These are phyloP conservation scores for Blastobotrys terrestris DNA, from an alignment of 805 yeast species.

Conservation along the genomic window DNA sequence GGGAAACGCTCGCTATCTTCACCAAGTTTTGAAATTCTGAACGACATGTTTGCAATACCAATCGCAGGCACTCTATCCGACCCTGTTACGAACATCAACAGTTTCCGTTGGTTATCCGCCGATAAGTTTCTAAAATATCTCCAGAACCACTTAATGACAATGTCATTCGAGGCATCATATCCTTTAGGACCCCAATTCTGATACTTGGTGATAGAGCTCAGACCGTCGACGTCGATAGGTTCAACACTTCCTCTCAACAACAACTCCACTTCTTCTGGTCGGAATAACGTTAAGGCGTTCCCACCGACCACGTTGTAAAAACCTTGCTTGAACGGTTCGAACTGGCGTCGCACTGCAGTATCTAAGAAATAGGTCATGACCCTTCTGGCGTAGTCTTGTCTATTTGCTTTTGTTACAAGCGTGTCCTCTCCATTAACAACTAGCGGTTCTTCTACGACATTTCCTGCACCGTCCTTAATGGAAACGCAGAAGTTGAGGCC, in stretches of 20 bases:
- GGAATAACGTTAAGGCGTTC: constrained; percentile 70
- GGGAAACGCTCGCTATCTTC: constrained; percentile 55
- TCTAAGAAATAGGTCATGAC: constrained; percentile 59
- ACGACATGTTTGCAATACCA: constrained; percentile 69
- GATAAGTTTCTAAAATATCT: constrained; percentile 49
- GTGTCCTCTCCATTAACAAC: constrained; percentile 50
- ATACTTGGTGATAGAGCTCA: constrained; percentile 70
- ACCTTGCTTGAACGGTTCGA: constrained; percentile 59
- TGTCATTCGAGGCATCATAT: constrained; percentile 35
- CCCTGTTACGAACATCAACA: constrained; percentile 79
- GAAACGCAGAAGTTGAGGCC: constrained; percentile 62
- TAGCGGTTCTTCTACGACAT: constrained; percentile 42
- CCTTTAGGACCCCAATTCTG: constrained; percentile 47
- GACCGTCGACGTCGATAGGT: constrained; percentile 56
- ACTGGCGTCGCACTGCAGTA: constrained; percentile 46
- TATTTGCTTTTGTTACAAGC: constrained; percentile 54
- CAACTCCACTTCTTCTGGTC: constrained; percentile 75
- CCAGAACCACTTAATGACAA: constrained; percentile 81
- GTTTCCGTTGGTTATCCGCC: constrained; percentile 47
- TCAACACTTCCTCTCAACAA: constrained; percentile 74
- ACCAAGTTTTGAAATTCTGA: constrained; percentile 58
- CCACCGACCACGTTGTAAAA: constrained; percentile 74
- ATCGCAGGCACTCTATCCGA: constrained; percentile 91
- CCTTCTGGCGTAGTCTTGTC: constrained; percentile 52
- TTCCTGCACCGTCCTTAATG: constrained; percentile 40